These are phyloP conservation scores for Sonneratia caseolaris DNA, from an alignment of 345 rosid species.

Conservation along the genomic window DNA sequence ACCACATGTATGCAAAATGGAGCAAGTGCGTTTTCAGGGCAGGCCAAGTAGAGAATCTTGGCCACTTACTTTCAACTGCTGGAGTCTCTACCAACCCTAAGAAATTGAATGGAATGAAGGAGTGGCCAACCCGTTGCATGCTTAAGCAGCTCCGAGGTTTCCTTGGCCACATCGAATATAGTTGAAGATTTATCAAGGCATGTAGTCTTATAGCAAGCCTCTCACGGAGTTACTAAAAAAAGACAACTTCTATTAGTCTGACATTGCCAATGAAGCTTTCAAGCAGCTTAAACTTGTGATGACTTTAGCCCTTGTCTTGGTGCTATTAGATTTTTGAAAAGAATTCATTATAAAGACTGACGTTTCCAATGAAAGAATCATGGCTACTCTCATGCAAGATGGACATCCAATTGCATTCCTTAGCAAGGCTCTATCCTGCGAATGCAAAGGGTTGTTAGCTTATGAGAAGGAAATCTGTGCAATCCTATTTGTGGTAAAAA, in stretches of 20 bases:
- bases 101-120: background rate
- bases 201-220: background rate
- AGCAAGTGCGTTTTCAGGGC: background rate
- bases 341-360: background rate
- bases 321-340: background rate
- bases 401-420: conserved; percentile 1
- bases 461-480: too few relatives aligned
- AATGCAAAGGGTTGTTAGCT: too few relatives aligned
- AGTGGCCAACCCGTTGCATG: conserved; percentile 1
- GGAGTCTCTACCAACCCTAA: background rate
- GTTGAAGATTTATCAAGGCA: background rate
- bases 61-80: background rate
- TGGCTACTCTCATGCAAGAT: background rate
- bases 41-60: conserved; percentile 2
- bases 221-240: background rate
- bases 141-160: background rate
- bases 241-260: background rate
- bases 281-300: background rate
- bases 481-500: background rate
- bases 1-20: background rate
- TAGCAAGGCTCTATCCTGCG: background rate
- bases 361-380: background rate
- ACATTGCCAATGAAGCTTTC: background rate
- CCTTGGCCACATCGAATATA: conserved; percentile 2
- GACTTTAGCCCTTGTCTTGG: background rate